phyloP scores from a whole-genome alignment of 2,329 filamentous ascomycete genomes.

The Arthrinium phaeospermum region DNA sequence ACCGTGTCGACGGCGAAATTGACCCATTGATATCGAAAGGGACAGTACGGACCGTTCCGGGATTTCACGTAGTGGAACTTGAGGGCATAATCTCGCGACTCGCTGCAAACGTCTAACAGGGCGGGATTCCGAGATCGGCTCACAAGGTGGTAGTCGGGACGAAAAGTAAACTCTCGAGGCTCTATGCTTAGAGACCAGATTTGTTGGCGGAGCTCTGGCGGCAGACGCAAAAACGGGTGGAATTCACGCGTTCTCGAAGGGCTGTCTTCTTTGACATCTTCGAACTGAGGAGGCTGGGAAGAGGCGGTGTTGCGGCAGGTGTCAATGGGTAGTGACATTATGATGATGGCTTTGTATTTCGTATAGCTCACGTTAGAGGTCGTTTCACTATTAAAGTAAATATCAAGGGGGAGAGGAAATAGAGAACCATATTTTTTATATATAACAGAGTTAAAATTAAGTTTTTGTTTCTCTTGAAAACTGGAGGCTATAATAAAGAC shows the following conservation, averaged over 20 bases:
- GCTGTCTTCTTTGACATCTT: no score
- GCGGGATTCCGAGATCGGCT: background rate
- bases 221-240: background rate
- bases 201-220: background rate
- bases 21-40: background rate
- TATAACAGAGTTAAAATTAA: no score
- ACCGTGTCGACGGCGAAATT: background rate
- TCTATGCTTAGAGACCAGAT: background rate
- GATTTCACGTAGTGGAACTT: background rate
- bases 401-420: no score
- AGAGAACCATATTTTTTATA: no score
- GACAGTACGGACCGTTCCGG: background rate
- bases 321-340: background rate
- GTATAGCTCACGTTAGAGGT: no score
- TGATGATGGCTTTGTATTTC: no score
- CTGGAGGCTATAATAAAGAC: no score
- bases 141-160: accelerated
- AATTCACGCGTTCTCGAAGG: background rate
- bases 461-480: no score
- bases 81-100: background rate
- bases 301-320: background rate
- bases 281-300: background rate
- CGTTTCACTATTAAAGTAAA: no score
- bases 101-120: background rate
- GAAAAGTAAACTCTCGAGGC: background rate